Percentiles rank a stretch among this genome's conserved stretches.
Evolutionary conservation across 805 yeast species (phyloP).

Genomic region (Starmerella bombi): DNA sequence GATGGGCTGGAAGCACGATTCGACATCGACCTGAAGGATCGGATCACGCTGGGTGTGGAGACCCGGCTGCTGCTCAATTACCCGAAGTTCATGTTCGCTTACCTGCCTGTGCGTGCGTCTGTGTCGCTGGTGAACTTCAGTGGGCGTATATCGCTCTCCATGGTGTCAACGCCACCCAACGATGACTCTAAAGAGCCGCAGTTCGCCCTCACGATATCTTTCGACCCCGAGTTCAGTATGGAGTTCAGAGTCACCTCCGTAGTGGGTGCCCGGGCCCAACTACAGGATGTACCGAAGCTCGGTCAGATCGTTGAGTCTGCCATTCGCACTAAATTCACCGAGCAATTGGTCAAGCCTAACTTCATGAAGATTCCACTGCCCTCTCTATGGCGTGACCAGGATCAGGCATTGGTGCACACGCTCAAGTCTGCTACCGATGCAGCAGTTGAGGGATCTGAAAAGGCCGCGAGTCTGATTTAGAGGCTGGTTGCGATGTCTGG

Average conservation of each 20-base stretch:
- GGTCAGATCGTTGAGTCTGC: constrained; percentile 71
- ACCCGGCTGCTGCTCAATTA: constrained; percentile 62
- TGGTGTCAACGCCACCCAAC: constrained; percentile 22
- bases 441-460: constrained; percentile 6
- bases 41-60: constrained; percentile 66
- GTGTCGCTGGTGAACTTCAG: constrained; percentile 85
- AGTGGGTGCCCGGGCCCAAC: constrained; percentile 82
- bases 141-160: constrained; percentile 71
- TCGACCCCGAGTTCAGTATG: constrained; percentile 78
- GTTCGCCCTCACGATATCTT: constrained; percentile 75
- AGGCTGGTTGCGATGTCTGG: no score
- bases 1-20: constrained; percentile 58
- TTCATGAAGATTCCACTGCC: constrained; percentile 78
- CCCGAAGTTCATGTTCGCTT: constrained; percentile 73
- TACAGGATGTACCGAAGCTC: constrained; percentile 87
- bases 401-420: background rate
- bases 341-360: constrained; percentile 86
- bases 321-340: constrained; percentile 78
- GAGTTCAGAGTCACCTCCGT: constrained; percentile 81
- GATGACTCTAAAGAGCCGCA: constrained; percentile 12
- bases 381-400: constrained; percentile 10
- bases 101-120: constrained; percentile 68
- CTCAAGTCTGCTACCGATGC: constrained; percentile 7
- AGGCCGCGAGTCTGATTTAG: background rate
- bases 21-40: constrained; percentile 75